Evolutionary conservation across 2,329 filamentous ascomycete genomes (phyloP).

Genomic region (Paecilomyces niveus): DNA sequence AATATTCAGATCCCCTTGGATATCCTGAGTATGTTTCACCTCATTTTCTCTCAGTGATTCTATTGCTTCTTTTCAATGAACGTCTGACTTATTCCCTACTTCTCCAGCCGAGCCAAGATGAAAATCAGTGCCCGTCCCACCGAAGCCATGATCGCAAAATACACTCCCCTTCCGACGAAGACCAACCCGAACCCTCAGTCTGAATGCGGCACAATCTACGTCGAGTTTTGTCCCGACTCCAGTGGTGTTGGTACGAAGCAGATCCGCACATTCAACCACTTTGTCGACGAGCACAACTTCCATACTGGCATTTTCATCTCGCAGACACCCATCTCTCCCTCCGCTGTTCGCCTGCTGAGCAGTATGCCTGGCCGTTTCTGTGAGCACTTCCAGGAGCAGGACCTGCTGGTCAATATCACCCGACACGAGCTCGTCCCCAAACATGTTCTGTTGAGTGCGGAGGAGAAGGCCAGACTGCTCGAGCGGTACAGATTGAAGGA

Average conservation of each 20-base stretch:
- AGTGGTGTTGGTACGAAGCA: conserved; percentile 77
- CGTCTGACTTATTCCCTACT: not conserved
- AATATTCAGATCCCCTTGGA: conserved; percentile 67
- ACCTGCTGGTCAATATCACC: conserved; percentile 95
- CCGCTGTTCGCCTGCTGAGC: conserved; percentile 79
- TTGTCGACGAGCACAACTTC: conserved; percentile 72
- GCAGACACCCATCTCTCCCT: conserved; percentile 70
- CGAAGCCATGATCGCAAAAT: conserved; percentile 75
- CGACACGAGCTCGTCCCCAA: conserved; percentile 94
- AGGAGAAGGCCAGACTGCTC: conserved; percentile 81
- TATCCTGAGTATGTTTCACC: conserved; percentile 60
- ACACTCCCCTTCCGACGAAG: conserved; percentile 64
- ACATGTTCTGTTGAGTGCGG: conserved; percentile 80
- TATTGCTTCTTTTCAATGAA: conserved; percentile 2
- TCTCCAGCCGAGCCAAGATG: conserved; percentile 67
- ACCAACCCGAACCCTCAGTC: conserved; percentile 62
- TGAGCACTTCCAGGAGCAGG: conserved; percentile 93
- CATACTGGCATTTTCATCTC: conserved; percentile 89
- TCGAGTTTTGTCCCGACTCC: conserved; percentile 80
- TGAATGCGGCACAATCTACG: conserved; percentile 80
- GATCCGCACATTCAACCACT: conserved; percentile 80
- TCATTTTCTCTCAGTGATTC: conserved; percentile 5
- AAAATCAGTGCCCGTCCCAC: conserved; percentile 83
- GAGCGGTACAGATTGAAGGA: conserved; percentile 93
- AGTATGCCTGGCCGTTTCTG: conserved; percentile 72